Percentiles rank a stretch among this genome's conserved stretches.
These are phyloP conservation scores for Rhizopogon rudus DNA, from an alignment of 768 basidiomycete genomes.

Conservation along the genomic window DNA sequence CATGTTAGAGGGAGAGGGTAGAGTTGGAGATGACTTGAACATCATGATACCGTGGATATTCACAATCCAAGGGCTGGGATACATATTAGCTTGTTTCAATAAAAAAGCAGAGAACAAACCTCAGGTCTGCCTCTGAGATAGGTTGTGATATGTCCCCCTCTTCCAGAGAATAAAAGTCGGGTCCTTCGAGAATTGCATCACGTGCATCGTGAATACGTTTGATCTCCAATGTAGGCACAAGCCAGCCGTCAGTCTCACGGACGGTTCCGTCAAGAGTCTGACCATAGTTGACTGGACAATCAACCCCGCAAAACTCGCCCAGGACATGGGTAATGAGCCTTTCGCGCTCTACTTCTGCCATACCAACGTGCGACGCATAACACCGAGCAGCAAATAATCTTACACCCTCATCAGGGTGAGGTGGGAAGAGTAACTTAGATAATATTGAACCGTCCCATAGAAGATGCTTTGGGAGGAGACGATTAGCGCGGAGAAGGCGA, in stretches of 20 bases:
- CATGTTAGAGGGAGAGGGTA: constrained; percentile 31
- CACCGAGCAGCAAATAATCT: constrained; percentile 71
- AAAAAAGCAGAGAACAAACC: constrained; percentile 34
- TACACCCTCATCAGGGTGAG: constrained; percentile 60
- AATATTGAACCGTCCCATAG: constrained; percentile 52
- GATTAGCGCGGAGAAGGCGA: constrained; percentile 72
- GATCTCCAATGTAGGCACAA: constrained; percentile 68
- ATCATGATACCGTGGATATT: constrained; percentile 67
- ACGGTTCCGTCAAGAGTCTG: constrained; percentile 40
- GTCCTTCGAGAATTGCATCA: constrained; percentile 35
- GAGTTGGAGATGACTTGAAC: constrained; percentile 39
- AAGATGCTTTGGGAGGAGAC: constrained; percentile 55
- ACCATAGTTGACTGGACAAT: constrained; percentile 61
- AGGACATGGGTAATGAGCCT: constrained; percentile 58
- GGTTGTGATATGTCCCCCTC: constrained; percentile 25
- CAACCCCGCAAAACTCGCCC: constrained; percentile 52
- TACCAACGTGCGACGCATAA: constrained; percentile 70
- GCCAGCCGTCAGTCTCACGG: constrained; percentile 68
- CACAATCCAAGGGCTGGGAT: constrained; percentile 46
- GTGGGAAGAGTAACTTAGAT: constrained; percentile 37
- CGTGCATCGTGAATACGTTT: constrained; percentile 52
- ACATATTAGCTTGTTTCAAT: background rate
- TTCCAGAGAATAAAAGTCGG: constrained; percentile 43
- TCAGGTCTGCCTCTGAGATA: constrained; percentile 46
- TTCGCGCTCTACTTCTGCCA: constrained; percentile 73